These are phyloP conservation scores for Candida glucosophila DNA, from an alignment of 1,139 yeast genomes.

Conservation along the genomic window DNA sequence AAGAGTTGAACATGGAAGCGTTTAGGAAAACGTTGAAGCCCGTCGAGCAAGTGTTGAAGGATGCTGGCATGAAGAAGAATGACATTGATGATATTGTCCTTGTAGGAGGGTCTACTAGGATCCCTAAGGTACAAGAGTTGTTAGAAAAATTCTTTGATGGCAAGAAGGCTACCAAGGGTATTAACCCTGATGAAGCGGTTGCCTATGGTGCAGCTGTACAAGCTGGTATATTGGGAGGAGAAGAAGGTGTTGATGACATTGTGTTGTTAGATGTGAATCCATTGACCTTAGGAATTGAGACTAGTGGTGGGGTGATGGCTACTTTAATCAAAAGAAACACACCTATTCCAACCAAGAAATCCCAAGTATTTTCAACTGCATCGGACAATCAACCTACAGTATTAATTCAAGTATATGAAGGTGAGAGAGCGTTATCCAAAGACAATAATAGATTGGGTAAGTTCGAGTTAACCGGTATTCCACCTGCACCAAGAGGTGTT, in stretches of 20 bases:
- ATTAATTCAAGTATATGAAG: conserved; percentile 39
- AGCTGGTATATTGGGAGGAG: conserved; percentile 91
- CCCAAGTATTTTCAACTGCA: conserved; percentile 40
- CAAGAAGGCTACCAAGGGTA: conserved; percentile 91
- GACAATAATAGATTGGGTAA: conserved; percentile 39
- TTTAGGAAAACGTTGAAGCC: conserved; percentile 90
- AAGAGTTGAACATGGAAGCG: conserved; percentile 79
- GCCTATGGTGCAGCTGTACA: conserved; percentile 59
- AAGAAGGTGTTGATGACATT: conserved; percentile 41
- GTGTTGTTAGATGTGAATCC: conserved; percentile 43
- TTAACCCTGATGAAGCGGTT: conserved; percentile 78
- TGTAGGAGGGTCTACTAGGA: conserved; percentile 97
- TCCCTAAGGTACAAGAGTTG: conserved; percentile 92
- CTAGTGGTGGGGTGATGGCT: conserved; percentile 43
- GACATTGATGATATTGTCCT: conserved; percentile 88
- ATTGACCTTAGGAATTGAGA: conserved; percentile 42
- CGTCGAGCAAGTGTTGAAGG: conserved; percentile 86
- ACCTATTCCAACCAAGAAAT: conserved; percentile 40
- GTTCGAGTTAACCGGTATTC: conserved; percentile 40
- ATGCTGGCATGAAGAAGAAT: conserved; percentile 73
- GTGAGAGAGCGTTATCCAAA: conserved; percentile 41
- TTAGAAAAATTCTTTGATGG: conserved; percentile 84
- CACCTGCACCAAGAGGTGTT: conserved; percentile 44
- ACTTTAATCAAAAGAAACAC: conserved; percentile 41
- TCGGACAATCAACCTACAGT: conserved; percentile 43